Base-by-base conservation (phyloP, 139 green algal genomes). In the Microglena sp. region DNA sequence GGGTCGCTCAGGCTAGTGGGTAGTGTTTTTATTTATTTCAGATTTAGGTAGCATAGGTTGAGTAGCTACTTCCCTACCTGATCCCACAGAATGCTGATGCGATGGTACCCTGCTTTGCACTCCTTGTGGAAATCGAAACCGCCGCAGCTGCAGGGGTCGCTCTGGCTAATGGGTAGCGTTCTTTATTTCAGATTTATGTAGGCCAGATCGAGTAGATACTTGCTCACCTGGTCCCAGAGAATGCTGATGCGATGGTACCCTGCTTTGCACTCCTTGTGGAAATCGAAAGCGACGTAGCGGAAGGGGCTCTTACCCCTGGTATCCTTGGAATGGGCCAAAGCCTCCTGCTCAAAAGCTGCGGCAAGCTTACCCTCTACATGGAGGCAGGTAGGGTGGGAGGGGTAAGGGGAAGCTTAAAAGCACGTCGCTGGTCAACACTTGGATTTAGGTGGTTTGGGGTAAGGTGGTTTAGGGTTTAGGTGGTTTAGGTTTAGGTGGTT, bases 221-320 rank as follows among this genome's bases (percentile, higher is more conserved):
- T 32, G 3, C 55, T 22, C 55, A 71, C 72, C 72, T 79, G 60
- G 29, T 81, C 65, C 88, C 85, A 95, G 33, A 95, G 79, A 44
- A 79, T 56, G 0, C 46, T 67, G 59, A 95, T 64, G 27, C 85
- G 55, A 45, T 86, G 35, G 69, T 95, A 89, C 43, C 82, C 71
- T n/a, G 77, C 75, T n/a, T 78, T 82, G 74, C 89, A 95, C 74
- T 91, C 73, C 67, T 89, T 82, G 76, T 95, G 89, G 69, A 96
- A 96, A 77, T 96, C 90, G 76, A 96, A 96, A 34, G 75, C 60
- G 6, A 90, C 71, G 61, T 84, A 84, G 59, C 18, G 29, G 8
- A 44, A 5, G 6, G 29, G 8, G 29, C 8, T 44, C 29, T 44
- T 22, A 15, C 24, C 24, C 7, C 21, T 18, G 40, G 40, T 50